Evolutionary conservation across 345 rosid species (phyloP).

Genomic region (Sisymbrium irio): DNA sequence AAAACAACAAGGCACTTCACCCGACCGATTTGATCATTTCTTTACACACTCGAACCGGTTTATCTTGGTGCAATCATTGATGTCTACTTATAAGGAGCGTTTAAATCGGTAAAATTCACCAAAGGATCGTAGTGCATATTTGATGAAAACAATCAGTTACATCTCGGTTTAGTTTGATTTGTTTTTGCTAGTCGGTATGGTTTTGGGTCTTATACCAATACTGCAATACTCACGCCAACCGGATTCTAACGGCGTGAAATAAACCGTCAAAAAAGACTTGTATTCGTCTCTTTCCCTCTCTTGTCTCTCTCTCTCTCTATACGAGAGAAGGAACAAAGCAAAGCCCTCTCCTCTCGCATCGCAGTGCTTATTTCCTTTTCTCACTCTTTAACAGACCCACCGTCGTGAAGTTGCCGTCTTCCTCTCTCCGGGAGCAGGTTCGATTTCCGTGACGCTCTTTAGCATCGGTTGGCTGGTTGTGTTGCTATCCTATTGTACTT

Average conservation of each 20-base stretch:
- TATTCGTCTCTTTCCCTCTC: conserved; percentile 39
- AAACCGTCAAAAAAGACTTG: conserved; percentile 59
- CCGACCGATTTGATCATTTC: not conserved
- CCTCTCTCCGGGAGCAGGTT: conserved; percentile 29
- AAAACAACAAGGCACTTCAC: not conserved
- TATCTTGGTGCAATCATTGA: not conserved
- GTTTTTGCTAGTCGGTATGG: not conserved
- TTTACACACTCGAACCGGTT: not conserved
- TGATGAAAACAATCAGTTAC: not conserved
- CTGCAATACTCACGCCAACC: not conserved
- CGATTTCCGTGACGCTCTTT: not conserved
- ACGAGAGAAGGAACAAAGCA: conserved; percentile 24
- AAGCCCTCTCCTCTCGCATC: conserved; percentile 23
- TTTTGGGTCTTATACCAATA: not conserved
- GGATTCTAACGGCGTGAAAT: conserved; percentile 45
- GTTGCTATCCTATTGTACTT: conserved; percentile 1
- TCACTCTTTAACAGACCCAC: conserved; percentile 17
- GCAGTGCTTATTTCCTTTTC: conserved; percentile 21
- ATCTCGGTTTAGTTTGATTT: not conserved
- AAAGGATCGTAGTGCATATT: not conserved
- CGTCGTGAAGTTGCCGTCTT: conserved; percentile 6
- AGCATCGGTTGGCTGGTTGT: not conserved
- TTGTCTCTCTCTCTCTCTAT: conserved; percentile 25
- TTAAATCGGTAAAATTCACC: not conserved
- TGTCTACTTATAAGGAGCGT: not conserved